phyloP scores from a whole-genome alignment of 2,329 filamentous ascomycete species.

The Chaetomium sp. region DNA sequence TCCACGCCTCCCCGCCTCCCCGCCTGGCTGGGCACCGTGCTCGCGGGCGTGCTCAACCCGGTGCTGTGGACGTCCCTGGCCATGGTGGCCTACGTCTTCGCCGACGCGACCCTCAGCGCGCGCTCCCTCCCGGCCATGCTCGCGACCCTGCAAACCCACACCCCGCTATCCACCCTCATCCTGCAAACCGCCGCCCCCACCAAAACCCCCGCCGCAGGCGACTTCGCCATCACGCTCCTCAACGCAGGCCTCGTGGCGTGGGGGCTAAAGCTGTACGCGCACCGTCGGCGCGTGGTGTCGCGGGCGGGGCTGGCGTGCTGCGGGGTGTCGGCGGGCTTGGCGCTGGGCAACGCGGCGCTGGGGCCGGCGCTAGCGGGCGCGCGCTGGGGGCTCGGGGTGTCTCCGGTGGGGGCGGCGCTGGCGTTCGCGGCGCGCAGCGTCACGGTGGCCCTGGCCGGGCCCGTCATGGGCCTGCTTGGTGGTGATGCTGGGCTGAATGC shows the following conservation, averaged over 20 bases:
- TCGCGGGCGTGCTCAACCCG: constrained; percentile 50
- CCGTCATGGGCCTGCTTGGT: constrained; percentile 48
- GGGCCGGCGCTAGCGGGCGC: constrained; percentile 43
- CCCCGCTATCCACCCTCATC: constrained; percentile 39
- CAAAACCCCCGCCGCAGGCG: constrained; percentile 46
- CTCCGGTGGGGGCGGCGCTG: constrained; percentile 39
- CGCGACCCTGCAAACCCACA: constrained; percentile 36
- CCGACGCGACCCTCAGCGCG: constrained; percentile 40
- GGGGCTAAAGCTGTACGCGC: constrained; percentile 58
- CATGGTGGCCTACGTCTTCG: constrained; percentile 48
- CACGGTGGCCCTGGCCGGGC: constrained; percentile 53
- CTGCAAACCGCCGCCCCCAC: background rate
- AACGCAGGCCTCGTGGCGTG: constrained; percentile 55
- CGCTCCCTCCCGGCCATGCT: constrained; percentile 33
- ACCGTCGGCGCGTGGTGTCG: constrained; percentile 50
- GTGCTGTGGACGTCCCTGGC: constrained; percentile 51
- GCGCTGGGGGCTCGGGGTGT: constrained; percentile 43
- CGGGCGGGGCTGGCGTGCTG: constrained; percentile 46
- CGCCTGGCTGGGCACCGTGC: constrained; percentile 34
- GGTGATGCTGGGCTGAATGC: constrained; percentile 53
- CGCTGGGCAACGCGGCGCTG: constrained; percentile 47
- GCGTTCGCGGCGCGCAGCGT: constrained; percentile 55
- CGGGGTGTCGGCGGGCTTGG: constrained; percentile 42
- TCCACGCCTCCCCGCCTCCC: background rate
- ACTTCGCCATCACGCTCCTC: constrained; percentile 52